Conservation (phyloP, 139 green algal species). For the Pseudopediastrum boryanum region DNA sequence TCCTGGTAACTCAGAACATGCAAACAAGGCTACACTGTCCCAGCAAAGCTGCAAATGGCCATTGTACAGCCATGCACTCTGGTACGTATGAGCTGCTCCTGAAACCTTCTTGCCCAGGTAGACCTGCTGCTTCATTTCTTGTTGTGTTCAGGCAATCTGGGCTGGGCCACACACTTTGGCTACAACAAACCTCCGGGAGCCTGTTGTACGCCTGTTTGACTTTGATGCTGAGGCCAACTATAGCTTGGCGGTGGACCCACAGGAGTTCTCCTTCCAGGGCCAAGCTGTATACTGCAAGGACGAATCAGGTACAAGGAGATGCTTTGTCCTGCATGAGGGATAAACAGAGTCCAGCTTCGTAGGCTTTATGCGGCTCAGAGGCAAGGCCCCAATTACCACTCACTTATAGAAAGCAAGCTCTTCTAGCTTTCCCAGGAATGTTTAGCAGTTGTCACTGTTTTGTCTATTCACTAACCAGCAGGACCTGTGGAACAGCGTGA, state of each 20-base stretch:
- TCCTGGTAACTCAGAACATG: slow-evolving; percentile 8
- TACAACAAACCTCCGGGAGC: slow-evolving; percentile 49
- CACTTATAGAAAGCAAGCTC: no score
- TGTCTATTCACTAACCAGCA: no score
- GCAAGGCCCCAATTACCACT: no score
- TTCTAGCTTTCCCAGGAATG: no score
- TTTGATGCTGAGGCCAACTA: slow-evolving; percentile 77
- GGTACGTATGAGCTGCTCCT: background rate
- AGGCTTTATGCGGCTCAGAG: no score
- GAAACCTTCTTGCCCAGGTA: background rate
- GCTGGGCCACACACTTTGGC: slow-evolving; percentile 61
- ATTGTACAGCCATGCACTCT: background rate
- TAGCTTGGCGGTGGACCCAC: slow-evolving; percentile 39
- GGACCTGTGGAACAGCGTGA: no score
- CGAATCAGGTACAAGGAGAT: background rate
- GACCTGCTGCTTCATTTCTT: background rate
- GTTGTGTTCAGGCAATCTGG: slow-evolving; percentile 54
- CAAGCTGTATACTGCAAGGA: slow-evolving; percentile 2
- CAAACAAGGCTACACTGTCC: background rate
- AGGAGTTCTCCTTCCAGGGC: background rate
- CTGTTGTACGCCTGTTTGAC: slow-evolving; percentile 64
- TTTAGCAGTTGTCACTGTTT: no score
- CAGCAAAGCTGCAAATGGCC: background rate
- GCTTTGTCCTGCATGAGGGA: background rate
- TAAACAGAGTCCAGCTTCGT: no score